Evolutionary conservation across 495 filamentous ascomycete species (phyloP).

Genomic region (Xylaria curta): DNA sequence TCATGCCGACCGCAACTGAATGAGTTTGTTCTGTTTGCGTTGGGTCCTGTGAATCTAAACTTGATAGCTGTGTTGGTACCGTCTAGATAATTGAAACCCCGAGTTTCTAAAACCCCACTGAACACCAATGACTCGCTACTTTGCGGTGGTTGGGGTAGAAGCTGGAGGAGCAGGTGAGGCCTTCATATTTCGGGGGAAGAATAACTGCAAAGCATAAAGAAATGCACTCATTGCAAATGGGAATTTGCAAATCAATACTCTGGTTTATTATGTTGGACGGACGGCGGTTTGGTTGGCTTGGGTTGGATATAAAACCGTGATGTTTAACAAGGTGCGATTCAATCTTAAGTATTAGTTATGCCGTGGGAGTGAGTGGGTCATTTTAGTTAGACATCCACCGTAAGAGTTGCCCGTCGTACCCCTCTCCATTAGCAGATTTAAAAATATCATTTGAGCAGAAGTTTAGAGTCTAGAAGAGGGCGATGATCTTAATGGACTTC

Average conservation of each 20-base stretch:
- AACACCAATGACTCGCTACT: constrained; percentile 12
- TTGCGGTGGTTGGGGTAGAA: neutral
- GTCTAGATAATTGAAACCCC: neutral
- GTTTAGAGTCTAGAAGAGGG: too few relatives aligned
- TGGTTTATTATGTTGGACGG: neutral
- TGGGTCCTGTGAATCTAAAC: neutral
- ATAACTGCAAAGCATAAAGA: neutral
- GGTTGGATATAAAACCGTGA: neutral
- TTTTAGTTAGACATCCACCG: too few relatives aligned
- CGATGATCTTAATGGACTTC: too few relatives aligned
- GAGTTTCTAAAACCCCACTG: neutral
- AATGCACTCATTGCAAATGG: neutral
- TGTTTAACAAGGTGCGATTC: too few relatives aligned
- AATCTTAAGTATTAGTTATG: too few relatives aligned
- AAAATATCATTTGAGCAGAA: too few relatives aligned
- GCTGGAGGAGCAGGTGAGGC: neutral
- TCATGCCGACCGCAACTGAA: neutral
- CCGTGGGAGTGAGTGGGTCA: too few relatives aligned
- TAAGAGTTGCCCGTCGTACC: too few relatives aligned
- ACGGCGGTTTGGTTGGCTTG: neutral
- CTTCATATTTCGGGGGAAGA: neutral
- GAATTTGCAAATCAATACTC: neutral
- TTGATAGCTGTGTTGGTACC: neutral
- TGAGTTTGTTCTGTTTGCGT: neutral
- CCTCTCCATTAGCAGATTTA: too few relatives aligned